Evolutionary conservation across 345 rosid genomes (phyloP).

Genomic region (Kernera saxatilis): DNA sequence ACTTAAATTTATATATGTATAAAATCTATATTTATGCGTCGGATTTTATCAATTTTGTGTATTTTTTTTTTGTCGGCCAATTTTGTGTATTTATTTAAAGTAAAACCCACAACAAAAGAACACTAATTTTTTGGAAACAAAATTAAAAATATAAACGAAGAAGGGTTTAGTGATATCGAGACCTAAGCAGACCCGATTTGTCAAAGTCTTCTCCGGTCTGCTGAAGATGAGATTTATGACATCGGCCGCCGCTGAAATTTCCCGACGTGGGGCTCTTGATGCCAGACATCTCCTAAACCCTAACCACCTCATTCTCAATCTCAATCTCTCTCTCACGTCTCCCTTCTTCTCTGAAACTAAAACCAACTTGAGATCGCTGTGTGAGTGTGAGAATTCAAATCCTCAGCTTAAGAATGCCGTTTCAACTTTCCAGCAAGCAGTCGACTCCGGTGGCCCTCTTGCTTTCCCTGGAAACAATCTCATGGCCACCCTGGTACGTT

Average conservation of each 20-base stretch:
- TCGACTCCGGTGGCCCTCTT: slow-evolving; percentile 34
- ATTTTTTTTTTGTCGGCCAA: too few species aligned
- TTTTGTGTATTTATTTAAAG: too few species aligned
- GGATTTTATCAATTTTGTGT: too few species aligned
- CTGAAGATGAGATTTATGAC: slow-evolving; percentile 4
- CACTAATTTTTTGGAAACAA: too few species aligned
- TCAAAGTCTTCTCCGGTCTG: neutral
- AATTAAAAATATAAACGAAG: too few species aligned
- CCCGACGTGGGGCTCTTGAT: neutral
- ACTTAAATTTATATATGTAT: too few species aligned
- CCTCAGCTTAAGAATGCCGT: slow-evolving; percentile 33
- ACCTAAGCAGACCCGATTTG: neutral
- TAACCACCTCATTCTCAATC: neutral
- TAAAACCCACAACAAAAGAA: too few species aligned
- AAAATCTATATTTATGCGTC: too few species aligned
- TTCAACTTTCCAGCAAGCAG: slow-evolving; percentile 37
- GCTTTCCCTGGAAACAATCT: slow-evolving; percentile 41
- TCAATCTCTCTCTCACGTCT: slow-evolving; percentile 4
- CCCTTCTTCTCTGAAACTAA: slow-evolving; percentile 30
- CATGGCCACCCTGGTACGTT: slow-evolving; percentile 44
- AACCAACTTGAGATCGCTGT: slow-evolving; percentile 32
- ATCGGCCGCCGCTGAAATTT: slow-evolving; percentile 8
- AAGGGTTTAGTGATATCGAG: too few species aligned
- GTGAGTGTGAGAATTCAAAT: slow-evolving; percentile 28
- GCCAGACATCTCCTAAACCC: neutral